A percentile compares a stretch with the other conserved stretches of the same genome.
These are phyloP conservation scores for Solanum gracilifrons DNA, from an alignment of 257 asterid genomes.

Conservation along the genomic window DNA sequence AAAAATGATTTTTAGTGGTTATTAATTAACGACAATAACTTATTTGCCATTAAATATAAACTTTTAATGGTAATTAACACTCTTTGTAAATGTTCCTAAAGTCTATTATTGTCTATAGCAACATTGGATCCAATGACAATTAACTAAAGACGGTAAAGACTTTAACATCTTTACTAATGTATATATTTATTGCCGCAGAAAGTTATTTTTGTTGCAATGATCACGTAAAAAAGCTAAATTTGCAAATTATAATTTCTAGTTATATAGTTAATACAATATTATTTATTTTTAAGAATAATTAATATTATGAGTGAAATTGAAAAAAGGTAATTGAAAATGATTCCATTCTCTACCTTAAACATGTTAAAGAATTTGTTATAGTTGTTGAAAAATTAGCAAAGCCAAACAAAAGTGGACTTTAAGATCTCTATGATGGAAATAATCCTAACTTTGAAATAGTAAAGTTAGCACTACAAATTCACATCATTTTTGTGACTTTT, in stretches of 20 bases:
- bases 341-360: neutral
- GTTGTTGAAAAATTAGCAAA: neutral
- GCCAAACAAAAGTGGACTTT: neutral
- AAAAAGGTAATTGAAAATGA: neutral
- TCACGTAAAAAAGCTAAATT: too few species aligned
- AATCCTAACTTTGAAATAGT: neutral
- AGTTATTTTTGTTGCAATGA: too few species aligned
- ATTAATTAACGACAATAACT: too few species aligned
- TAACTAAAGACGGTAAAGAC: too few species aligned
- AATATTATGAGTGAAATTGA: neutral
- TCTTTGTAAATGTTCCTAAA: too few species aligned
- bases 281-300: neutral
- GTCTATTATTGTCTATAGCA: too few species aligned
- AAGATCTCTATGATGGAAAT: neutral
- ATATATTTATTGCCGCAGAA: too few species aligned
- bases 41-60: too few species aligned
- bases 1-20: too few species aligned
- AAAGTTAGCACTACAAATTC: neutral
- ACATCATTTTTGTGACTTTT: neutral
- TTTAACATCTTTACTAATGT: too few species aligned
- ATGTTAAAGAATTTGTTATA: neutral
- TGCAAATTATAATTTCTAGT: neutral
- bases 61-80: too few species aligned
- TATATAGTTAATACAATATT: neutral
- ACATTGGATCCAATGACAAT: too few species aligned